These are phyloP conservation scores for Chaetomiaceae sp. DNA, from an alignment of 2,329 filamentous ascomycete genomes.

Conservation along the genomic window DNA sequence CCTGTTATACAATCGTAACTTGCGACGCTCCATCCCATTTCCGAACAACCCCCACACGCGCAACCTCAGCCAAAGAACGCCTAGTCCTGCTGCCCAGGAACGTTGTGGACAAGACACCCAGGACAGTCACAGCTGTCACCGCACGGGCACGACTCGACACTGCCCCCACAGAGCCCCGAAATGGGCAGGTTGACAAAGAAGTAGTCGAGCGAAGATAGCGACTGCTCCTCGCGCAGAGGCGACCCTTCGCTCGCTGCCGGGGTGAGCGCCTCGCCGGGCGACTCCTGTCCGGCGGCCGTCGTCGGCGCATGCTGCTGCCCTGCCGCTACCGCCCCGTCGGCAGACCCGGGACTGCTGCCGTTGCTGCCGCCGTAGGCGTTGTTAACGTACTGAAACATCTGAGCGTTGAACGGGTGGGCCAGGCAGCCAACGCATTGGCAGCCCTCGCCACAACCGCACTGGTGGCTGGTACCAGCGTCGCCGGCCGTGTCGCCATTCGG, in stretches of 20 bases:
- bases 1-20: too few species aligned
- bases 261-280: constrained; percentile 38
- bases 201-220: constrained; percentile 47
- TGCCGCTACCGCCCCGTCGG: background rate
- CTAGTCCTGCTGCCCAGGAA: constrained; percentile 3
- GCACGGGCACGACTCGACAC: constrained; percentile 47
- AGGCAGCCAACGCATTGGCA: constrained; percentile 65
- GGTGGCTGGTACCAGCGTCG: constrained; percentile 30
- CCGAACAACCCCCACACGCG: background rate
- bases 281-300: constrained; percentile 14
- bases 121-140: constrained; percentile 55
- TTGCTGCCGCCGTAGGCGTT: constrained; percentile 22
- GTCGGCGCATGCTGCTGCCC: constrained; percentile 16
- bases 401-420: constrained; percentile 61
- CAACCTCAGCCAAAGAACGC: background rate
- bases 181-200: constrained; percentile 53
- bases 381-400: constrained; percentile 38
- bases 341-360: constrained; percentile 12
- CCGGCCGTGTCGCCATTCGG: constrained; percentile 7
- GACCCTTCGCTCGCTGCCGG: constrained; percentile 39
- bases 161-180: constrained; percentile 43
- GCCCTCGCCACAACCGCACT: constrained; percentile 57
- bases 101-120: constrained; percentile 47
- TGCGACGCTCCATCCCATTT: background rate
- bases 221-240: constrained; percentile 44